Base-by-base conservation (phyloP, 2,329 filamentous ascomycete species). In the Cytospora paraplurivora region DNA sequence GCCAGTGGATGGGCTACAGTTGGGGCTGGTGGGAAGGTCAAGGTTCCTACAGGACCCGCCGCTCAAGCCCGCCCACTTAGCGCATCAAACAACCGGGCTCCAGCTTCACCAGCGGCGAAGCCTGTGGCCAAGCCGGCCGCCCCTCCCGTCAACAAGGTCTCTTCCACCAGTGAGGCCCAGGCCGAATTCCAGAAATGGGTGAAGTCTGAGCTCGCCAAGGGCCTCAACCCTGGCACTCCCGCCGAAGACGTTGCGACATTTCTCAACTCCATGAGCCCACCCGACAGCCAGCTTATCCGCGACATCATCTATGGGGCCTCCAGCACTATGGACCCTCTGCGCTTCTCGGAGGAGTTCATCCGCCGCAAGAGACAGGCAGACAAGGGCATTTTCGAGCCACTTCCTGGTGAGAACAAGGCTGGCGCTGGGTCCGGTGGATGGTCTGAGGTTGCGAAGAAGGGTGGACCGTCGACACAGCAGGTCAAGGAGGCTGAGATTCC, bases 391-490 rank as follows among this genome's bases (percentile, higher is more conserved):
- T 67, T 76, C 1, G 82, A 96, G 71, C 85, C 90, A 61, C 82
- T 78, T 56, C 78, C 79, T 41, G 84, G 86, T 3, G 82, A 80
- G 38, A 78, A 71, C 67, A 72, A 82, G 72, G 62, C 76, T 70
- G 66, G 79, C 75, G 68, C 77, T 56, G 72, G 77, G 33, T 79
- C 82, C 33, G 88, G 91, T 62, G 94, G 94, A 21, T 99, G 95
- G 95, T 97, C 85, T 70, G 95, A 98, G 78, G 95, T 99, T 59
- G 95, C 95, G 1, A 98, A 98, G 88, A 97, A 97, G 82, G 90
- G 90, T 56, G 77, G 79, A 61, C 78, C 80, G 62, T 74, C 75
- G 56, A 81, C 80, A 66, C 82, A 83, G 37, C 80, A 55, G 75
- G 78, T 69, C 74, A 74, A 73, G 75, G 71, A 76, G 69, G 71